Evolutionary conservation across 208 protist genomes (phyloP), one percentile per base, ranked within the genome.

Genomic region (Leishmania aethiopica): DNA sequence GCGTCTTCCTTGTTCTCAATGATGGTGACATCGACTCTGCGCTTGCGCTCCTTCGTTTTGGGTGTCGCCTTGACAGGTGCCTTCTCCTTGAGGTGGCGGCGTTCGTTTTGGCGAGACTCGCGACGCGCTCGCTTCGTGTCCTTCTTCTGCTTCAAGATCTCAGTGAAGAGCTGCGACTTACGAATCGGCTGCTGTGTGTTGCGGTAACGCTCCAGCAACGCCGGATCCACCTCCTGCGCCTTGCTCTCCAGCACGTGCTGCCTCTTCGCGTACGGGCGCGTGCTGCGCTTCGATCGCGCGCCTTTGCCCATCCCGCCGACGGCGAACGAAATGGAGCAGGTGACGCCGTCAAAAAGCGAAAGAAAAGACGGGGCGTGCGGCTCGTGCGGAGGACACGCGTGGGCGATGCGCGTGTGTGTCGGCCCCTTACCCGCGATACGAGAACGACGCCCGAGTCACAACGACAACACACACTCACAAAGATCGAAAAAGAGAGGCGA

Each of bases 131-230:
- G 95, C 86, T 98, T 98, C 3, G 92, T 90, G 80, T 98, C 95
- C 82, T 98, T 98, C 78, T 91, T 96, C 82, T 98, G 95, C 79
- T 95, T 95, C 67, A 93, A 77, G 60, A 98, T 92, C 72, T 98
- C 84, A 4, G 88, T 94, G 84, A 94, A 98, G 32, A 98, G 89
- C 89, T 95, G 89, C 35, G 91, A 94, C 86, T 98, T 98, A 67
- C 89, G 89, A 51, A 93, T 90, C 0, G 95, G 92, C 78, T 98
- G 95, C 11, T 90, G 89, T 28, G 95, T 98, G 82, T 87, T 94
- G 72, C 95, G 95, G 86, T 90, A 98, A 22, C 89, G 90, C 86
- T 96, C 93, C 67, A 96, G 76, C 47, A 98, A 87, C 57, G 78
- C 75, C 28, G 92, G 91, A 79, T 98, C 92, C 10, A 98, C 95